A percentile compares a stretch with the other conserved stretches of the same genome.
Evolutionary conservation across 2,329 filamentous ascomycete genomes (phyloP).

Genomic region (Ophiostoma sp.): DNA sequence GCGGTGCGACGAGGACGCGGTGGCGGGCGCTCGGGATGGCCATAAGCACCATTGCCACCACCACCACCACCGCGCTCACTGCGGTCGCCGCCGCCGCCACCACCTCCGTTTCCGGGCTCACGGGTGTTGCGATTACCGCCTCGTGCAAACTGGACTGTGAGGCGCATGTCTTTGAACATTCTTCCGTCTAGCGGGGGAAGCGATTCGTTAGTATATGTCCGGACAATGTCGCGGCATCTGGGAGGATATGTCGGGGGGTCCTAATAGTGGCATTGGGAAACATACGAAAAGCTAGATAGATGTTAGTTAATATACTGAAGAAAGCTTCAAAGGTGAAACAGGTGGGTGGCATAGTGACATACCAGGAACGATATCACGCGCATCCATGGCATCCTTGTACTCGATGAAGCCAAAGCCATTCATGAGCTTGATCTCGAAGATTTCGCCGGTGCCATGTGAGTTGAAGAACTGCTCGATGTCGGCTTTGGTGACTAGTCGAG

Average conservation of each 20-base stretch:
- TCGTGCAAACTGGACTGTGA: slow-evolving; percentile 97
- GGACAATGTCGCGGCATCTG: slow-evolving; percentile 25
- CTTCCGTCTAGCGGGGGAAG: slow-evolving; percentile 69
- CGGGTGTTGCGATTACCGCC: slow-evolving; percentile 57
- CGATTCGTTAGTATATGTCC: background rate
- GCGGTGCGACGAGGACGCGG: slow-evolving; percentile 86
- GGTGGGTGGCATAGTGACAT: background rate
- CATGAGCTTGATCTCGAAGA: slow-evolving; percentile 99
- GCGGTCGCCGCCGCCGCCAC: slow-evolving; percentile 10
- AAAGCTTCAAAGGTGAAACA: background rate
- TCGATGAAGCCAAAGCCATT: slow-evolving; percentile 99
- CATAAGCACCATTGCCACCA: slow-evolving; percentile 37
- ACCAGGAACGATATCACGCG: slow-evolving; percentile 89
- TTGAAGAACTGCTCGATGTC: slow-evolving; percentile 95
- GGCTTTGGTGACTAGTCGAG: slow-evolving; percentile 77
- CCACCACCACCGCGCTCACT: slow-evolving; percentile 7
- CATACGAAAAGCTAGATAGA: slow-evolving; percentile 28
- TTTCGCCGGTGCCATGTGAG: slow-evolving; percentile 92
- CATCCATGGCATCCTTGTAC: slow-evolving; percentile 97
- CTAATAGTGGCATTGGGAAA: slow-evolving; percentile 26
- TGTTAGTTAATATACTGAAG: slow-evolving; percentile 5
- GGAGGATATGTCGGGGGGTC: slow-evolving; percentile 22
- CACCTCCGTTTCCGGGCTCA: slow-evolving; percentile 31
- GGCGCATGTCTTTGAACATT: slow-evolving; percentile 94
- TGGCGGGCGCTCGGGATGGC: slow-evolving; percentile 52